Evolutionary conservation across 495 filamentous ascomycete species (phyloP), one percentile per base, ranked within the genome.

Genomic region (Aspergillus leporis): DNA sequence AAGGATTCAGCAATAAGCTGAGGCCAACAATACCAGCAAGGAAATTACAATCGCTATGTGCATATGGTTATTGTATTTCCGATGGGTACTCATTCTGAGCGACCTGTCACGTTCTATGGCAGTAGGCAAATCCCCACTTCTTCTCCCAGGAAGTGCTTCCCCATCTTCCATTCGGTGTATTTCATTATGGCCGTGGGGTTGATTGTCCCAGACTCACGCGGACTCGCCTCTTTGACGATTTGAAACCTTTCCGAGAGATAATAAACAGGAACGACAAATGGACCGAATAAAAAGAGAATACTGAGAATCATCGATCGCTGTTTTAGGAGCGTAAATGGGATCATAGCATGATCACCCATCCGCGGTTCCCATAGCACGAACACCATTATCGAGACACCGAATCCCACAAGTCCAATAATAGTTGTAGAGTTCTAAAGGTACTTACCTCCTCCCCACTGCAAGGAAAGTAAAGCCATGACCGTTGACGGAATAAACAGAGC

Each of bases 381-480:
- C 7, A 66, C 68, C 12, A 74, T 55, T n/a, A 78, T 60, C 0
- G 81, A 58, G 1, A 82, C 18, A 3, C 64, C 79, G 47, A 77
- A 75, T 23, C 85, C 65, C 8, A 78, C 69, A 16, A 86, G 72
- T 4, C 70, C 77, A 43, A 87, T 81, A 58, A 86, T 78, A 6
- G 78, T 77, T 4, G 66, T 73, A 55, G 74, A 76, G 34, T 61
- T 61, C 85, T 84, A 87, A 8, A 72, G 19, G 46, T 55, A 52
- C 58, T 85, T 83, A 18, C 71, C 69, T 10, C 85, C 85, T 13
- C 83, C 85, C 82, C 82, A 87, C 62, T 86, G 78, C 13, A 87
- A 70, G 10, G 83, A 84, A 2, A 87, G 74, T 1, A 87, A 64
- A n/a, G 85, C 68, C 56, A 78, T 83, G 28, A 86, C 66, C 28